Evolutionary conservation across 495 filamentous ascomycete species (phyloP), one percentile per base, ranked within the genome.

Genomic region (Hypomontagnella monticulosa): DNA sequence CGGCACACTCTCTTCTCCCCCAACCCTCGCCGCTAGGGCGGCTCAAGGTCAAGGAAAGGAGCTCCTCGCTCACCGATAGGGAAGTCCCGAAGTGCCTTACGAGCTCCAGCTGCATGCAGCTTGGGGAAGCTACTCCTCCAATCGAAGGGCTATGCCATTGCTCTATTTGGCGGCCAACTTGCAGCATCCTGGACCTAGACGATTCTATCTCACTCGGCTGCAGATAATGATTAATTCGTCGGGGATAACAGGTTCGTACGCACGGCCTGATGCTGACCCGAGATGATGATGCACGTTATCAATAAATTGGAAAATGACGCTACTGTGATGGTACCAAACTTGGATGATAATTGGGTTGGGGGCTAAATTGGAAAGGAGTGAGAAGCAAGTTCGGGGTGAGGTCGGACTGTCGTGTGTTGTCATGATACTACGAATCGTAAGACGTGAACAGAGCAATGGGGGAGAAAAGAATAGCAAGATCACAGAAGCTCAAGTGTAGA

Each of bases 401-500:
- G 23, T 27, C 6, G 23, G 23, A 19, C 8, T 20, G 34, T 3
- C 18, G 38, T 38, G 38, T 38, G 23, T 27, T 27, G 16, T 57
- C 54, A 49, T 19, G 19, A 33, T 33, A 12, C 27, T 6, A 18
- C 27, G 18, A 40, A 42, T 42, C 23, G 23, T 27, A 27, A 27
- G 23, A 27, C 23, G 6, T 6, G 23, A 27, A 6, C 23, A 27
- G 23, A 27, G 23, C 23, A 27, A 2, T 27, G 6, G 6, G 23
- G 6, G 6, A 3, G 3, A 27, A 27, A 27, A 27, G 15, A 57
- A 15, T 54, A 62, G n/a, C 7, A 12, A 40, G 5, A 44, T 32
- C 36, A 61, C 48, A 61, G 41, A 18, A 50, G 18, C 23, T 62
- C 14, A 44, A n/a, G 41, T 44, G 43, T 49, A 50, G 20, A 51